Evolutionary conservation across 176 grass and related monocot species (phyloP).

Genomic region (Dendrocalamus sinicus): DNA sequence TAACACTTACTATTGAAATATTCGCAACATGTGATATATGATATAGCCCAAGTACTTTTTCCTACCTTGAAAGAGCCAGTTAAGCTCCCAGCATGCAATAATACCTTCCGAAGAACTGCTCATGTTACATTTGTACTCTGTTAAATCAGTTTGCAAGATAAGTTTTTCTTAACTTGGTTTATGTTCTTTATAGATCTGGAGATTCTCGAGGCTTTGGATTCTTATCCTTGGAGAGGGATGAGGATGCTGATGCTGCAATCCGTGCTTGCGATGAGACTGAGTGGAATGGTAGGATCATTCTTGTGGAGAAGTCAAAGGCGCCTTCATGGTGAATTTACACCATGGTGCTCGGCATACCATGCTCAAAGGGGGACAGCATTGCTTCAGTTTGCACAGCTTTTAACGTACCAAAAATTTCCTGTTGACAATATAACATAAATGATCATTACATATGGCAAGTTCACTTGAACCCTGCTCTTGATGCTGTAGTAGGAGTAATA

Average conservation of each 20-base stretch:
- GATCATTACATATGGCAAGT: conserved; percentile 59
- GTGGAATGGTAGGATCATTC: conserved; percentile 89
- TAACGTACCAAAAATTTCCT: conserved; percentile 40
- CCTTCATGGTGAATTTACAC: conserved; percentile 54
- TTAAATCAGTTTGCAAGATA: conserved; percentile 12
- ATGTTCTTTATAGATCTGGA: conserved; percentile 57
- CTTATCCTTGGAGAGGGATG: conserved; percentile 76
- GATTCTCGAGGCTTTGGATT: conserved; percentile 93
- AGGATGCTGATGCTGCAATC: conserved; percentile 92
- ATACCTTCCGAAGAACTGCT: neutral
- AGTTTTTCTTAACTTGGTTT: conserved; percentile 42
- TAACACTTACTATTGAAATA: neutral
- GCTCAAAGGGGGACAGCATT: conserved; percentile 8
- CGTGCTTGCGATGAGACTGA: conserved; percentile 73
- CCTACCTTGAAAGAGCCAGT: neutral
- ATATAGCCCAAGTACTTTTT: neutral
- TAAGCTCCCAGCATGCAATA: conserved; percentile 18
- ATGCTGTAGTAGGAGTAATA: conserved; percentile 64
- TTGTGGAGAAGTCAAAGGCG: conserved; percentile 91
- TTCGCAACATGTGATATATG: neutral
- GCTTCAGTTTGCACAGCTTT: conserved; percentile 51
- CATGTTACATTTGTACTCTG: conserved; percentile 29
- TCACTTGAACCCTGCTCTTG: conserved; percentile 55
- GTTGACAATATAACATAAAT: conserved; percentile 58
- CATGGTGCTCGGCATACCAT: conserved; percentile 14